These are phyloP conservation scores for Protoeuglena noctilucae DNA, from an alignment of 139 green algal genomes.

Conservation along the genomic window DNA sequence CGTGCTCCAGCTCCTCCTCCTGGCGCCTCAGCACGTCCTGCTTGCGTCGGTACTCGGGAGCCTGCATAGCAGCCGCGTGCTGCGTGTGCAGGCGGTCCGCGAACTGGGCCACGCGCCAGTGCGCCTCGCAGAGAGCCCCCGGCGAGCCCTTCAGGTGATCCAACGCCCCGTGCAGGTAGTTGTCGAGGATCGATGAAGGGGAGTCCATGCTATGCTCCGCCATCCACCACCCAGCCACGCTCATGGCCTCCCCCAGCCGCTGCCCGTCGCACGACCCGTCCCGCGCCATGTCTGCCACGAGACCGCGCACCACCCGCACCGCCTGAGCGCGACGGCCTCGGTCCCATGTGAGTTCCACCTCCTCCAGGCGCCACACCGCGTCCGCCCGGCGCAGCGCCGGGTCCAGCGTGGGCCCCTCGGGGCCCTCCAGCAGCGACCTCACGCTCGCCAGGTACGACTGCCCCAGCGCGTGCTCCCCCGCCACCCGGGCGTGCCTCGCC, in stretches of 20 bases:
- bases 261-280: too few relatives aligned
- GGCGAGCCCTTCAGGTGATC: too few relatives aligned
- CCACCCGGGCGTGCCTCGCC: conserved; percentile 30
- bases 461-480: conserved; percentile 15
- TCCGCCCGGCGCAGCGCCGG: too few relatives aligned
- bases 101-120: conserved; percentile 59
- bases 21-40: conserved; percentile 30
- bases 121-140: conserved; percentile 19
- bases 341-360: too few relatives aligned
- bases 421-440: conserved; percentile 7
- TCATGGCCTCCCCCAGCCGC: too few relatives aligned
- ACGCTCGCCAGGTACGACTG: conserved; percentile 15
- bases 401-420: conserved; percentile 9
- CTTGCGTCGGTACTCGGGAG: conserved; percentile 37
- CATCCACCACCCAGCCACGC: too few relatives aligned
- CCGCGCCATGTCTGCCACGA: too few relatives aligned
- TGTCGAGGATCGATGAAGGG: neutral
- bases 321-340: too few relatives aligned
- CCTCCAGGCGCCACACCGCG: too few relatives aligned
- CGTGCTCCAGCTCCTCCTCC: conserved; percentile 14
- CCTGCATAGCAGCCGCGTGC: conserved; percentile 24
- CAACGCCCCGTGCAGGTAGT: neutral
- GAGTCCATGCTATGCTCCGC: too few relatives aligned
- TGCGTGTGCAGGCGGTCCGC: conserved; percentile 48
- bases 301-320: too few relatives aligned